Evolutionary conservation across 306 rosid genomes (phyloP).

Genomic region (Gleditsia sinensis): DNA sequence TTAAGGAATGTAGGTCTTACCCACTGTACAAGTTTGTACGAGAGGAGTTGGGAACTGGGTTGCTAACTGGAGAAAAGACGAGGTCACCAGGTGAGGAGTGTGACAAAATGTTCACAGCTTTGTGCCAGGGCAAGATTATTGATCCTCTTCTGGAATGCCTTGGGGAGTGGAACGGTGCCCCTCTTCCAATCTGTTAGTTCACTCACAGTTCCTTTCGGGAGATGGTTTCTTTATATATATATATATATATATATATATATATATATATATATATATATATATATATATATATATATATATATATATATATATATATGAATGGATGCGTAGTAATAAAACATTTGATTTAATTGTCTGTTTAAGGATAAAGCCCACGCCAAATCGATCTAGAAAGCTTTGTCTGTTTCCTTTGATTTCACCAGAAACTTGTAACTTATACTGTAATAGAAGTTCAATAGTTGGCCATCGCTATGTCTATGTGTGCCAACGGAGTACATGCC

Average conservation of each 20-base stretch:
- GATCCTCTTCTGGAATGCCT: constrained; percentile 81
- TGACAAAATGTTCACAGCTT: constrained; percentile 73
- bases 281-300: no score
- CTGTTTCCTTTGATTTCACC: constrained; percentile 4
- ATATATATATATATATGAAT: background rate
- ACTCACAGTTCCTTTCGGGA: background rate
- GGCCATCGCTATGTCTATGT: constrained; percentile 27
- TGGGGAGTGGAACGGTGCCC: constrained; percentile 82
- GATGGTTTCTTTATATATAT: constrained; percentile 19
- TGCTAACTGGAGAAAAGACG: constrained; percentile 67
- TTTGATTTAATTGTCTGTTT: constrained; percentile 41
- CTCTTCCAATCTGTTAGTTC: constrained; percentile 71
- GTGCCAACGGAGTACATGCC: constrained; percentile 19
- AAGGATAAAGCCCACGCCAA: constrained; percentile 25
- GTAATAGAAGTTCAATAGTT: constrained; percentile 33
- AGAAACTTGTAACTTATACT: constrained; percentile 27
- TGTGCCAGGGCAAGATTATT: constrained; percentile 76
- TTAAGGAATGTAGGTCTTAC: constrained; percentile 75
- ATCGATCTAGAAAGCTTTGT: constrained; percentile 20
- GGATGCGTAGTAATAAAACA: constrained; percentile 10
- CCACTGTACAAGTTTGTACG: constrained; percentile 87
- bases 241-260: no score
- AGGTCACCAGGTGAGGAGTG: constrained; percentile 84
- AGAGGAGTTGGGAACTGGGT: constrained; percentile 58
- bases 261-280: no score